Conservation (phyloP, 2,329 filamentous ascomycete genomes). For the Monosporascus sp. region DNA sequence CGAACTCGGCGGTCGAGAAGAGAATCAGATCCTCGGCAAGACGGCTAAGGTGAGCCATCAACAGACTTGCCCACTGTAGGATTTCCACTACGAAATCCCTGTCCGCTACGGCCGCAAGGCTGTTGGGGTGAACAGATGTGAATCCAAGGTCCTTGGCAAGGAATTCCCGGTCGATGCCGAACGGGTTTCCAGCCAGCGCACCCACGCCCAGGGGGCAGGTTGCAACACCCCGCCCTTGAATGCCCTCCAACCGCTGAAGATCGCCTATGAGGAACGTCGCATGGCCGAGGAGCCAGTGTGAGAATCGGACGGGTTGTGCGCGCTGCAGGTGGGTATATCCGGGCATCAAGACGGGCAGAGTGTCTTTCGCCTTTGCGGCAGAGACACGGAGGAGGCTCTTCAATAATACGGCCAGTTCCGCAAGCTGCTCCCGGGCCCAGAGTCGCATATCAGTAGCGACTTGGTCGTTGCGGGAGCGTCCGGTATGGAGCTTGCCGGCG, state of each 20-base stretch:
- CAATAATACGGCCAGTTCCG: neutral
- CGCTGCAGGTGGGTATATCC: conserved; percentile 75
- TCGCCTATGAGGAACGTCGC: conserved; percentile 61
- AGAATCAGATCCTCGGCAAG: conserved; percentile 72
- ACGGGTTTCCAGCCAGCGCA: conserved; percentile 70
- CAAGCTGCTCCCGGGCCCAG: conserved; percentile 37
- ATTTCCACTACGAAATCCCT: conserved; percentile 70
- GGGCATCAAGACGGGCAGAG: conserved; percentile 47
- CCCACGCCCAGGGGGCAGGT: conserved; percentile 60
- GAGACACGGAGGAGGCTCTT: neutral
- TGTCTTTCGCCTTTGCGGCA: neutral
- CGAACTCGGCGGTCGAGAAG: conserved; percentile 71
- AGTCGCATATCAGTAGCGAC: conserved; percentile 69
- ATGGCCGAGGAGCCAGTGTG: conserved; percentile 68
- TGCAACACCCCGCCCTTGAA: conserved; percentile 54
- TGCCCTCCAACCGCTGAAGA: conserved; percentile 63
- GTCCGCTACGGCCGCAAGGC: conserved; percentile 64
- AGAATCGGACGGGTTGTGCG: conserved; percentile 67
- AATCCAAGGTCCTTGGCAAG: conserved; percentile 73
- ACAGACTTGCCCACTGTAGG: conserved; percentile 63
- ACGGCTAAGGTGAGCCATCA: conserved; percentile 67
- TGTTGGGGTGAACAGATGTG: conserved; percentile 62
- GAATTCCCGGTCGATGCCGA: conserved; percentile 64
- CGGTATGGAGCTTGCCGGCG: conserved; percentile 68
- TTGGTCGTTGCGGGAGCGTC: conserved; percentile 67